Conservation (phyloP, 2,329 filamentous ascomycete species). For the Stemphylium vesicarium region DNA sequence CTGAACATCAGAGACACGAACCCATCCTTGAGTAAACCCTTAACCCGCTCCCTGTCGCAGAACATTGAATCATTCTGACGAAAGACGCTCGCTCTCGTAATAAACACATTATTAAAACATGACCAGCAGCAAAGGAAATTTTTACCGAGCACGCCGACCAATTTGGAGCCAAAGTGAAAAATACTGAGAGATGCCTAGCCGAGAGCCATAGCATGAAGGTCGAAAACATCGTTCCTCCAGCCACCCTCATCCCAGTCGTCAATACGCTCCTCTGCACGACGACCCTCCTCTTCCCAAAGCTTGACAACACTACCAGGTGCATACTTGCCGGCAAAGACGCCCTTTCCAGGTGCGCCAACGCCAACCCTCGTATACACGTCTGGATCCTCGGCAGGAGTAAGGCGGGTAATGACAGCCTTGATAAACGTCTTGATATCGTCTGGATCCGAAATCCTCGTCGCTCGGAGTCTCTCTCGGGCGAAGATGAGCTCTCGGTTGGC, state of each 20-base stretch:
- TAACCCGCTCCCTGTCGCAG: not conserved
- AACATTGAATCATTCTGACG: not conserved
- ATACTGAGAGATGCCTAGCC: constrained; percentile 6
- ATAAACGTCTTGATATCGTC: constrained; percentile 82
- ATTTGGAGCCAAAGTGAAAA: not conserved
- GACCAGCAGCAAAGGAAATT: not conserved
- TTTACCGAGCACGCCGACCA: not conserved
- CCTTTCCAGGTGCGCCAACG: constrained; percentile 64
- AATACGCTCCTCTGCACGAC: constrained; percentile 72
- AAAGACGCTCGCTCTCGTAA: not conserved
- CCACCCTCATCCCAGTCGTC: constrained; percentile 74
- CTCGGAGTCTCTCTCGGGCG: constrained; percentile 83
- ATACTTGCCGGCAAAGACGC: constrained; percentile 82
- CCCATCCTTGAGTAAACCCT: not conserved
- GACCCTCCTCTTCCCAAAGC: constrained; percentile 84
- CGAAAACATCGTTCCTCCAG: constrained; percentile 88
- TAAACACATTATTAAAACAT: not conserved
- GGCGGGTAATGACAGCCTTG: constrained; percentile 77
- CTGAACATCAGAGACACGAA: not conserved
- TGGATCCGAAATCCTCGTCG: constrained; percentile 81
- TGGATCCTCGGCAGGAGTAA: constrained; percentile 74
- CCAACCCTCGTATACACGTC: constrained; percentile 78
- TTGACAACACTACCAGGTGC: constrained; percentile 88
- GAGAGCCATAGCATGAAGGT: constrained; percentile 53
- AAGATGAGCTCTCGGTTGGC: constrained; percentile 87